These are phyloP conservation scores for Trifolium pratense DNA, from an alignment of 306 rosid species.

Conservation along the genomic window DNA sequence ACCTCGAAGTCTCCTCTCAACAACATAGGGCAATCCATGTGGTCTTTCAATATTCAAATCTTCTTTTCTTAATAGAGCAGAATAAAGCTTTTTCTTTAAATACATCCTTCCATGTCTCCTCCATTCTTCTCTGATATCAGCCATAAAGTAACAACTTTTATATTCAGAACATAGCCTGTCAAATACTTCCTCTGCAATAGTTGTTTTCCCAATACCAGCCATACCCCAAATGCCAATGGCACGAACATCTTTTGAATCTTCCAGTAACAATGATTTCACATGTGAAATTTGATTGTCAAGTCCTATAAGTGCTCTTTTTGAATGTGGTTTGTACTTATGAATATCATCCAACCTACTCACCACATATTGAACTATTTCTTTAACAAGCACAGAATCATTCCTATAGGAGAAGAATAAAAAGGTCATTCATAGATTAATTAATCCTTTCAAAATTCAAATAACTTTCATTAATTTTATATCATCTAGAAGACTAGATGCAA, in stretches of 20 bases:
- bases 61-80: too few relatives aligned
- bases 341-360: too few relatives aligned
- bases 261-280: not conserved
- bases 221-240: slow-evolving; percentile 35
- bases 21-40: too few relatives aligned
- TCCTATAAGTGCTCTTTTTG: not conserved
- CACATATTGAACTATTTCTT: too few relatives aligned
- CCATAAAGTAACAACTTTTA: not conserved
- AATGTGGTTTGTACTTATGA: not conserved
- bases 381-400: not conserved
- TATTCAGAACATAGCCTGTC: not conserved
- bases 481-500: too few relatives aligned
- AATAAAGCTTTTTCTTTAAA: not conserved
- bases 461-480: too few relatives aligned
- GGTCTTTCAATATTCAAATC: too few relatives aligned
- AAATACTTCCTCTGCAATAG: slow-evolving; percentile 7
- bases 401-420: not conserved
- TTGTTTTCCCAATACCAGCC: not conserved
- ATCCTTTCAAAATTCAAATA: too few relatives aligned
- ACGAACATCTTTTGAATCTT: not conserved
- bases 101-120: not conserved
- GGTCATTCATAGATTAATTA: too few relatives aligned
- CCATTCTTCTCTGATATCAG: not conserved
- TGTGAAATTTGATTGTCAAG: not conserved
- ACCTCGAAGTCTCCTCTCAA: too few relatives aligned